A percentile compares a stretch with the other conserved stretches of the same genome.
phyloP scores from a whole-genome alignment of 108 stramenopile genomes.

The Bacterosira constricta region DNA sequence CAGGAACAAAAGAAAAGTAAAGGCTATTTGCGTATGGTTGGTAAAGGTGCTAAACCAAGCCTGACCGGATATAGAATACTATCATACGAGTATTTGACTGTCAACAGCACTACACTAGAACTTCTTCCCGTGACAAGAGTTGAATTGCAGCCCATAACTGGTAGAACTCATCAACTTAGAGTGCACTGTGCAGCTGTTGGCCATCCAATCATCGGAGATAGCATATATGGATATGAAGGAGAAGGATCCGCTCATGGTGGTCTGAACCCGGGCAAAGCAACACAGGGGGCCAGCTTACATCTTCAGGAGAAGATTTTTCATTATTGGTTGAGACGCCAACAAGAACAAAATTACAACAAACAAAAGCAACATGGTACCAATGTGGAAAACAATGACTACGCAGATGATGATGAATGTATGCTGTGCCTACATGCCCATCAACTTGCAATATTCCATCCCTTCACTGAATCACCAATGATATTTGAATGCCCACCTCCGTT shows the following conservation, averaged over 20 bases:
- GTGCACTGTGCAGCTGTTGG: slow-evolving; percentile 81
- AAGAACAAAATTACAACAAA: slow-evolving; percentile 11
- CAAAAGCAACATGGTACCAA: slow-evolving; percentile 13
- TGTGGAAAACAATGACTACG: not conserved
- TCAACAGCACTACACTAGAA: not conserved
- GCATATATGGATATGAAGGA: slow-evolving; percentile 65
- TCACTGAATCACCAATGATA: slow-evolving; percentile 63
- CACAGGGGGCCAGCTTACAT: slow-evolving; percentile 1
- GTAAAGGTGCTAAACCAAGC: slow-evolving; percentile 61
- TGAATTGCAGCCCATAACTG: slow-evolving; percentile 59
- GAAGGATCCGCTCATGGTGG: slow-evolving; percentile 45
- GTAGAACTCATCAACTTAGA: slow-evolving; percentile 82
- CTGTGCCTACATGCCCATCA: slow-evolving; percentile 69
- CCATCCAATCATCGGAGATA: slow-evolving; percentile 82
- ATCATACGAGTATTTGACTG: slow-evolving; percentile 50
- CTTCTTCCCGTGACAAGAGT: slow-evolving; percentile 58
- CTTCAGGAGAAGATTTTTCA: slow-evolving; percentile 4
- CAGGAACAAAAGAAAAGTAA: slow-evolving; percentile 17
- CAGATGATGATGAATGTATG: slow-evolving; percentile 21
- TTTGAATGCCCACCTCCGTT: slow-evolving; percentile 67
- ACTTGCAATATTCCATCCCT: slow-evolving; percentile 66
- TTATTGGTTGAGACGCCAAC: slow-evolving; percentile 15
- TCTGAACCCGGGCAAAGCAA: not conserved
- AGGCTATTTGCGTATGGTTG: slow-evolving; percentile 65
- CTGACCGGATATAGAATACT: slow-evolving; percentile 51